A percentile compares a stretch with the other conserved stretches of the same genome.
Conservation (phyloP, 208 protist species). For the Angomonas deanei region DNA sequence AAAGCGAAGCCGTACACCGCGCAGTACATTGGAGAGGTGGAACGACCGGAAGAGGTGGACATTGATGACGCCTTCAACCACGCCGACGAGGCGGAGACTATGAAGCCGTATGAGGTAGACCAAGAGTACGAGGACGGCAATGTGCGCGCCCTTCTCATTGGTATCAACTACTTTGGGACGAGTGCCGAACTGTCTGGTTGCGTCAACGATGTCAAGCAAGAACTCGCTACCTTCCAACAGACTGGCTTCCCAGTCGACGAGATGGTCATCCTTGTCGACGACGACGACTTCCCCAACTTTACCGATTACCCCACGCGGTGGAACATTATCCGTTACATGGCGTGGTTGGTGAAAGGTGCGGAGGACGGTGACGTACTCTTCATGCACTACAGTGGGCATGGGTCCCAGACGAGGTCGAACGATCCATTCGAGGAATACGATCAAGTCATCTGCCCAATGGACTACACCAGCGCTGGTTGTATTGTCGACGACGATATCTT, state of each 20-base stretch:
- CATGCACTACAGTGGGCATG: constrained; percentile 81
- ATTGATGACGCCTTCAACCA: constrained; percentile 36
- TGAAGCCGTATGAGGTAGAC: constrained; percentile 21
- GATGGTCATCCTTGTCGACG: constrained; percentile 63
- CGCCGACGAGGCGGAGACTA: constrained; percentile 7
- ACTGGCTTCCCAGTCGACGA: constrained; percentile 37
- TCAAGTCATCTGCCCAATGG: constrained; percentile 63
- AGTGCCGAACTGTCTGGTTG: constrained; percentile 51
- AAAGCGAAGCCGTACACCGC: constrained; percentile 39
- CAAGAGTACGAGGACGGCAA: constrained; percentile 19
- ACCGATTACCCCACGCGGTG: constrained; percentile 36
- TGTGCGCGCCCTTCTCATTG: constrained; percentile 47
- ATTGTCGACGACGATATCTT: constrained; percentile 79
- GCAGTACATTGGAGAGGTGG: constrained; percentile 35
- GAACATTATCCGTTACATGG: constrained; percentile 70
- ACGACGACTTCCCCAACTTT: constrained; percentile 30
- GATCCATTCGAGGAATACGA: constrained; percentile 68
- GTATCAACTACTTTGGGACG: constrained; percentile 76
- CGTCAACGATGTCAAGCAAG: constrained; percentile 61
- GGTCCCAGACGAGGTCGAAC: constrained; percentile 41
- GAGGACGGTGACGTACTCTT: constrained; percentile 74
- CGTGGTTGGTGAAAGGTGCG: constrained; percentile 57
- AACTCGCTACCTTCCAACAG: constrained; percentile 55
- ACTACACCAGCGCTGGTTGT: constrained; percentile 43
- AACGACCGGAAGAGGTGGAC: constrained; percentile 25